These are phyloP conservation scores for Trichoderma sp. DNA, from an alignment of 2,329 filamentous ascomycete genomes.

Conservation along the genomic window DNA sequence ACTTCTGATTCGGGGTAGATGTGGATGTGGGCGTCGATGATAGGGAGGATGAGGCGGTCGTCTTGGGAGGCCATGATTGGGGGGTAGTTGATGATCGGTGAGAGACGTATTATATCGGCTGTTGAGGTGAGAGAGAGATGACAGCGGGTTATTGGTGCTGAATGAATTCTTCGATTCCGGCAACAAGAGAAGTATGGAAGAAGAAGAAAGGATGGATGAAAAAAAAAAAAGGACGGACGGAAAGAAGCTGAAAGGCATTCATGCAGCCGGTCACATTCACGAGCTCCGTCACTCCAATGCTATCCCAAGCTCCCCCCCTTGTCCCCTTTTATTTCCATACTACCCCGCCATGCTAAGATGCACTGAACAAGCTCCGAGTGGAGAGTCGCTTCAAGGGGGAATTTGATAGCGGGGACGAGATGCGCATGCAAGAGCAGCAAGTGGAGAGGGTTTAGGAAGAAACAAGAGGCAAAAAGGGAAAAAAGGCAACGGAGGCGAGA, in stretches of 20 bases:
- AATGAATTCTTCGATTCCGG: background rate
- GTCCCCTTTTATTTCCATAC: constrained; percentile 7
- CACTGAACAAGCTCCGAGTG: background rate
- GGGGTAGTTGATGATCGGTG: background rate
- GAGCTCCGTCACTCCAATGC: background rate
- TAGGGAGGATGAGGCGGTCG: constrained; percentile 46
- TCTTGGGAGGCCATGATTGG: constrained; percentile 31
- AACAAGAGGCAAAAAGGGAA: background rate
- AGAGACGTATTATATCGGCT: background rate
- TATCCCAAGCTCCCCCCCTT: constrained; percentile 3
- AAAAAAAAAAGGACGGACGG: background rate
- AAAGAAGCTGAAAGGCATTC: background rate
- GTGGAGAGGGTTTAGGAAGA: background rate
- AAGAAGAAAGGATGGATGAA: background rate
- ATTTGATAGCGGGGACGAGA: background rate
- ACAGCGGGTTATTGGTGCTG: background rate
- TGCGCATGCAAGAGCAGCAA: background rate
- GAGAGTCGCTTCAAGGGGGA: background rate
- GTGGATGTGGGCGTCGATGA: constrained; percentile 91
- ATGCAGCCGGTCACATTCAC: background rate
- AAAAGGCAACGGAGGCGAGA: background rate
- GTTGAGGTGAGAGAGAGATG: background rate
- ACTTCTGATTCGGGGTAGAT: constrained; percentile 72
- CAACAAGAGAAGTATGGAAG: background rate
- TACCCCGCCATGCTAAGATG: constrained; percentile 3